A percentile compares a stretch with the other conserved stretches of the same genome.
These are phyloP conservation scores for Albatrellus ellisii DNA, from an alignment of 768 basidiomycete species.

Conservation along the genomic window DNA sequence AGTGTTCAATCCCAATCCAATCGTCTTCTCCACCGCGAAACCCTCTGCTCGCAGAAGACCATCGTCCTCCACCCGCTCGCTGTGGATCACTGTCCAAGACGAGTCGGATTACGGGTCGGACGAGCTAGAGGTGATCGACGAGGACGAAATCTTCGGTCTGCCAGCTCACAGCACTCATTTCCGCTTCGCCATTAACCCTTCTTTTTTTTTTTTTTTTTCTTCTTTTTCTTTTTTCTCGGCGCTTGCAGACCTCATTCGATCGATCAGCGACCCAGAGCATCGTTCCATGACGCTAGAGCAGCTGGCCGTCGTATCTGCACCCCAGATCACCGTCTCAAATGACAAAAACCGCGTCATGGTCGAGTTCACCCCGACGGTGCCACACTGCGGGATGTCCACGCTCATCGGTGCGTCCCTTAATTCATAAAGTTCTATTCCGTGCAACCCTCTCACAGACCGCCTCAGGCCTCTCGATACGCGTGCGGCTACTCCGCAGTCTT, in stretches of 20 bases:
- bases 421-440: background rate
- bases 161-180: background rate
- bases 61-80: conserved; percentile 30
- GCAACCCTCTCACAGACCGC: background rate
- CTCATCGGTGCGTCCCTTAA: conserved; percentile 59
- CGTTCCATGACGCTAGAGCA: conserved; percentile 84
- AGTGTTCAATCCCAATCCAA: conserved; percentile 86
- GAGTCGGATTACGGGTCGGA: conserved; percentile 16
- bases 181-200: background rate
- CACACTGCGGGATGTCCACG: conserved; percentile 96
- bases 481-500: conserved; percentile 77
- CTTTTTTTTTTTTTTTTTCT: too few species aligned
- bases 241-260: conserved; percentile 87
- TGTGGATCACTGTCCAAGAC: conserved; percentile 39
- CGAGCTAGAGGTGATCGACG: conserved; percentile 64
- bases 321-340: conserved; percentile 54
- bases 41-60: conserved; percentile 27
- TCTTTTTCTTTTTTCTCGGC: too few species aligned
- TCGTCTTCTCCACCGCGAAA: conserved; percentile 49
- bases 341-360: conserved; percentile 58
- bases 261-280: conserved; percentile 93
- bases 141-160: conserved; percentile 85
- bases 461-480: conserved; percentile 88
- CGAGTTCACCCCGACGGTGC: conserved; percentile 95
- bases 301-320: conserved; percentile 84